A percentile compares a stretch with the other conserved stretches of the same genome.
Conservation (phyloP, 495 filamentous ascomycete genomes). For the Aspergillus incahuasiensis region DNA sequence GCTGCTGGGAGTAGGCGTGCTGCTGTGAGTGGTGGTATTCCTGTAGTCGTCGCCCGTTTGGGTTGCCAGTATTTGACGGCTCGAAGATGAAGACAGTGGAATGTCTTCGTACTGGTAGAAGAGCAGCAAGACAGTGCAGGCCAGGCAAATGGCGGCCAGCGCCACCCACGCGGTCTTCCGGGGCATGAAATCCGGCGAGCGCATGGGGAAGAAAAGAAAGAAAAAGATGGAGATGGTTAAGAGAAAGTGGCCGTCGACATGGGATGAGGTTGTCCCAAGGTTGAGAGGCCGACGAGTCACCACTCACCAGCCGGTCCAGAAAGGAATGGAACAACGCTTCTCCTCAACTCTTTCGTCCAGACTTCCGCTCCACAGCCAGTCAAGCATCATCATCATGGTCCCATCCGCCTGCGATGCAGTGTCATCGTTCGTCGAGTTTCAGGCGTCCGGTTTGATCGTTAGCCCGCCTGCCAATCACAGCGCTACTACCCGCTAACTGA, state of each 20-base stretch:
- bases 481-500: background rate
- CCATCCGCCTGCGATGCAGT: background rate
- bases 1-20: background rate
- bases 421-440: background rate
- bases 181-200: background rate
- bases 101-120: conserved; percentile 6
- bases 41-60: background rate
- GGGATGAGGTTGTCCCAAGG: background rate
- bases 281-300: background rate
- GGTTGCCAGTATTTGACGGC: background rate
- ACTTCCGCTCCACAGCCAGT: background rate
- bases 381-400: background rate
- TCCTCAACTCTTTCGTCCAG: background rate
- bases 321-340: background rate
- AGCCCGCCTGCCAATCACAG: background rate
- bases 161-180: conserved; percentile 10
- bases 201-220: background rate
- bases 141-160: conserved; percentile 12
- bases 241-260: background rate
- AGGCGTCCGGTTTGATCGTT: background rate
- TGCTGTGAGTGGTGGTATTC: background rate
- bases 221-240: background rate
- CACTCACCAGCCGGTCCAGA: too few species aligned
- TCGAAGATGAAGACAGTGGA: conserved; percentile 11
- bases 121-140: conserved; percentile 4